These are phyloP conservation scores for Antrodiella citrinella DNA, from an alignment of 768 basidiomycete genomes.

Conservation along the genomic window DNA sequence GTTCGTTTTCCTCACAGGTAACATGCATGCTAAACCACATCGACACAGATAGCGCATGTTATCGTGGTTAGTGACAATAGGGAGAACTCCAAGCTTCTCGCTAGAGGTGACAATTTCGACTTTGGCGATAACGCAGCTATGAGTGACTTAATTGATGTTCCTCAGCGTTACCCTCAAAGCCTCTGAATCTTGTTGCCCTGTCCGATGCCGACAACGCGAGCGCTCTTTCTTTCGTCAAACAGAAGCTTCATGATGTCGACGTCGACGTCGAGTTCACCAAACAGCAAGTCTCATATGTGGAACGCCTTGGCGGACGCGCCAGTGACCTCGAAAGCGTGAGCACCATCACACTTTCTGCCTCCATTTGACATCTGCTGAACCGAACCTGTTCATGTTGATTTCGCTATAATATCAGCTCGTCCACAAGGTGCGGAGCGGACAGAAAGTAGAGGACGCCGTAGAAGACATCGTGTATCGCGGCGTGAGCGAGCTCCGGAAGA, in stretches of 20 bases:
- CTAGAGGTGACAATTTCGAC: conserved; percentile 53
- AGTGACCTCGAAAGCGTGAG: conserved; percentile 81
- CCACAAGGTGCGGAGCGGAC: conserved; percentile 75
- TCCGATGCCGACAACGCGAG: conserved; percentile 80
- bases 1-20: conserved; percentile 6
- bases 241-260: conserved; percentile 60
- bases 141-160: no score
- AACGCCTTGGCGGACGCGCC: conserved; percentile 82
- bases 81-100: conserved; percentile 77
- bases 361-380: not conserved
- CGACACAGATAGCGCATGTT: conserved; percentile 78
- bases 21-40: not conserved
- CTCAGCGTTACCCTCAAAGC: conserved; percentile 75
- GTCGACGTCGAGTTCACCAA: conserved; percentile 44
- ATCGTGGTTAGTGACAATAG: conserved; percentile 86
- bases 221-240: conserved; percentile 72
- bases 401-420: conserved; percentile 49
- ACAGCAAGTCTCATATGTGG: conserved; percentile 51
- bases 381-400: not conserved
- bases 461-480: conserved; percentile 82
- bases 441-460: conserved; percentile 68
- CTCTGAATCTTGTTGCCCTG: conserved; percentile 69
- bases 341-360: no score
- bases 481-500: conserved; percentile 80
- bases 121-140: no score